These are phyloP conservation scores for Ophiostoma tasmaniense DNA, from an alignment of 2,329 filamentous ascomycete species.

Conservation along the genomic window DNA sequence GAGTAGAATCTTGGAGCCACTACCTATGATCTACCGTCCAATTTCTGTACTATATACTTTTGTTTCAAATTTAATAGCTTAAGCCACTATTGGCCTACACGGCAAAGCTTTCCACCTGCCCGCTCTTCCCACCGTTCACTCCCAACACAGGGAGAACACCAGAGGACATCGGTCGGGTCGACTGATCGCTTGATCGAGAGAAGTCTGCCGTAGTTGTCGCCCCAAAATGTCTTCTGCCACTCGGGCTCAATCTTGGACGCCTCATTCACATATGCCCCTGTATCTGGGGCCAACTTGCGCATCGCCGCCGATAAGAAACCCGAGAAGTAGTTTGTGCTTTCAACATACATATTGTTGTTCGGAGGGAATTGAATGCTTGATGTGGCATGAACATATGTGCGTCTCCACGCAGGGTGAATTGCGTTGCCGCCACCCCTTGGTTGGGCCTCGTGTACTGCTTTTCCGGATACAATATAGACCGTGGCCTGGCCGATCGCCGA, in stretches of 20 bases:
- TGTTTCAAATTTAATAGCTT: not conserved
- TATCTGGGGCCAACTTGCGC: not conserved
- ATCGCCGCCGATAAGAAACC: not conserved
- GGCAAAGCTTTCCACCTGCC: not conserved
- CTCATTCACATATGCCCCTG: not conserved
- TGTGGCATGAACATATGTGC: not conserved
- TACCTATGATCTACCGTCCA: not conserved
- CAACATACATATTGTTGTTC: not conserved
- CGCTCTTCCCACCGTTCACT: not conserved
- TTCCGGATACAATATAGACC: not conserved
- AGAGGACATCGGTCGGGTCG: not conserved
- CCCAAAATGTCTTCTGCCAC: not conserved
- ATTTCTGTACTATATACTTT: not conserved
- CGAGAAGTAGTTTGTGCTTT: not conserved
- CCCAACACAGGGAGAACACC: not conserved
- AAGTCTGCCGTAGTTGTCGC: not conserved
- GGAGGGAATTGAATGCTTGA: not conserved
- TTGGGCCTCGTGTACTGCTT: not conserved
- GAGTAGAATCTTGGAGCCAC: constrained; percentile 17
- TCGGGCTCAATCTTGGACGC: not conserved
- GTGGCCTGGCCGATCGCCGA: not conserved
- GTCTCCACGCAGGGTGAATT: not conserved
- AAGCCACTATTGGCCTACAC: not conserved
- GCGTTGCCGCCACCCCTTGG: not conserved
- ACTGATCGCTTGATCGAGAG: not conserved